Percentiles rank a stretch among this genome's conserved stretches.
phyloP scores from a whole-genome alignment of 257 asterid genomes.

The Hygrophila difformis region DNA sequence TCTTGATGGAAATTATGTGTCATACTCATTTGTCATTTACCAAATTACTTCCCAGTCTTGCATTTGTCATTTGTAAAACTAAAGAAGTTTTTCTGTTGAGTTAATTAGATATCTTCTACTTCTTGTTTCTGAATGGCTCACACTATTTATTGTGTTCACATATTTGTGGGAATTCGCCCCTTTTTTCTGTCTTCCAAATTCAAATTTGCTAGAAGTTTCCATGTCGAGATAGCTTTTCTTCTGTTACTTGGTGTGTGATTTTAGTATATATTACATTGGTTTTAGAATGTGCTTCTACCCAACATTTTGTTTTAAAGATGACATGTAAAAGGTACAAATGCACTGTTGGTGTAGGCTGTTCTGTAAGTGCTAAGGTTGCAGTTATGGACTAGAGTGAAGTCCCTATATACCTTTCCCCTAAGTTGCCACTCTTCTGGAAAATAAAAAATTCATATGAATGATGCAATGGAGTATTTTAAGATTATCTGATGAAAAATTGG shows the following conservation, averaged over 20 bases:
- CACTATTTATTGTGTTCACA: too few relatives aligned
- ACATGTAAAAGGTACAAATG: neutral
- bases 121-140: too few relatives aligned
- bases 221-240: too few relatives aligned
- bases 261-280: too few relatives aligned
- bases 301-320: neutral
- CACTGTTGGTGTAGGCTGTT: neutral
- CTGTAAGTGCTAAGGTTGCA: neutral
- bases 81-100: too few relatives aligned
- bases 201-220: too few relatives aligned
- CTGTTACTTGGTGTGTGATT: neutral
- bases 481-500: neutral
- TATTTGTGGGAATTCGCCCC: too few relatives aligned
- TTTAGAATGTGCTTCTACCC: too few relatives aligned
- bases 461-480: neutral
- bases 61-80: too few relatives aligned
- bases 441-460: neutral
- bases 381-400: neutral
- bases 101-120: too few relatives aligned
- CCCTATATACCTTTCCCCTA: neutral
- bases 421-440: neutral
- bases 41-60: neutral
- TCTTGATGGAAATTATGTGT: slow-evolving; percentile 5
- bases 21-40: neutral
- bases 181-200: too few relatives aligned